These are phyloP conservation scores for Pharus latifolius DNA, from an alignment of 176 grass and related monocot genomes.

Conservation along the genomic window DNA sequence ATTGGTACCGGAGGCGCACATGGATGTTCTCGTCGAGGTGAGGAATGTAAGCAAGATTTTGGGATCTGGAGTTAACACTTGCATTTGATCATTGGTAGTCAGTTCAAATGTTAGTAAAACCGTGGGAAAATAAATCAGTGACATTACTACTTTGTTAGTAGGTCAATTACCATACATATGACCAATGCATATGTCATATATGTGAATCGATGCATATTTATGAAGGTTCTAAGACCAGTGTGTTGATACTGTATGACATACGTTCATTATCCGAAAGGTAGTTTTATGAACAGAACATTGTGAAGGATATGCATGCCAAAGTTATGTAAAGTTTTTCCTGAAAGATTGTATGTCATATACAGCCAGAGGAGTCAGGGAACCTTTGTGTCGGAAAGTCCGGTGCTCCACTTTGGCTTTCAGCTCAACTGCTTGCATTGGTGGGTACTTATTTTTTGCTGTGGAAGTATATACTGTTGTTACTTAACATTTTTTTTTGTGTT, in stretches of 20 bases:
- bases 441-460: constrained; percentile 11
- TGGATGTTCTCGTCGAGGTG: constrained; percentile 87
- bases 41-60: background rate
- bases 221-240: background rate
- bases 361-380: constrained; percentile 25
- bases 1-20: constrained; percentile 37
- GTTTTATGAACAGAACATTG: no score
- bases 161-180: background rate
- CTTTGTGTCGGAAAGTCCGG: background rate
- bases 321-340: background rate
- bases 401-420: constrained; percentile 44
- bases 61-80: background rate
- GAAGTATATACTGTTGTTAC: background rate
- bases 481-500: background rate
- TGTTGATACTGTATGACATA: background rate
- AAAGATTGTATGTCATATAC: background rate
- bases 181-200: background rate
- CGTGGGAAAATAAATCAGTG: background rate
- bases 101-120: background rate
- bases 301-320: background rate
- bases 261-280: no score
- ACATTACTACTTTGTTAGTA: background rate
- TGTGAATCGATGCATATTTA: background rate
- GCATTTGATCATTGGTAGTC: background rate
- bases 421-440: constrained; percentile 63